Conservation (phyloP, 305 asterid species). For the Caryopteris hybrid region DNA sequence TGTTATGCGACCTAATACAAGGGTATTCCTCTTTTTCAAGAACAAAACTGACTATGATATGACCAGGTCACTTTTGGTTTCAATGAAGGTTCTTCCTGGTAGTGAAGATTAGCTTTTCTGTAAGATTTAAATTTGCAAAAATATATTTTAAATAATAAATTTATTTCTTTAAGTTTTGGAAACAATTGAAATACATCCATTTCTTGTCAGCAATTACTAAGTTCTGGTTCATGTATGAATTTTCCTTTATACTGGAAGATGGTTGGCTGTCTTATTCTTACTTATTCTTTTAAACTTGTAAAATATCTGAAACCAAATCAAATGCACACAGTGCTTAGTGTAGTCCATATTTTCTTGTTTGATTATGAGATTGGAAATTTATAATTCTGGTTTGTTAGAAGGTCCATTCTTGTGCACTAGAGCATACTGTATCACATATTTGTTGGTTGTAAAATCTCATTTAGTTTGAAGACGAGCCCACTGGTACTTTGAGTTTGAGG, state of each 20-base stretch:
- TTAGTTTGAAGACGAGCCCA: not conserved
- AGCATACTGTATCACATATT: constrained; percentile 11
- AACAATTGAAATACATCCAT: too few relatives aligned
- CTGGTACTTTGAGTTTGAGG: too few relatives aligned
- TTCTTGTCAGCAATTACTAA: too few relatives aligned
- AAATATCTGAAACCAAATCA: not conserved
- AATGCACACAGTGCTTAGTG: not conserved
- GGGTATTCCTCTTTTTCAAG: not conserved
- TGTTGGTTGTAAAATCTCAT: constrained; percentile 13
- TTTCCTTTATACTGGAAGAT: not conserved
- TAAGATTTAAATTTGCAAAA: not conserved
- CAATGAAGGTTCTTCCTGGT: not conserved
- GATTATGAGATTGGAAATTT: too few relatives aligned
- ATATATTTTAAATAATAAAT: not conserved
- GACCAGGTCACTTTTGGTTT: not conserved
- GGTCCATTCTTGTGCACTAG: not conserved
- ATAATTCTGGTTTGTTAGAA: too few relatives aligned
- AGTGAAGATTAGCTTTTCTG: not conserved
- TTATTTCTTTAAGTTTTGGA: too few relatives aligned
- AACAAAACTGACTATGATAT: not conserved
- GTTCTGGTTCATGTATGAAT: not conserved
- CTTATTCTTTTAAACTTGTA: not conserved
- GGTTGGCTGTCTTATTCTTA: not conserved
- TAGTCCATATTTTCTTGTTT: too few relatives aligned
- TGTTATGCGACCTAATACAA: not conserved